A percentile compares a stretch with the other conserved stretches of the same genome.
Conservation (phyloP, 768 basidiomycete species). For the Punctularia strigosozonata region DNA sequence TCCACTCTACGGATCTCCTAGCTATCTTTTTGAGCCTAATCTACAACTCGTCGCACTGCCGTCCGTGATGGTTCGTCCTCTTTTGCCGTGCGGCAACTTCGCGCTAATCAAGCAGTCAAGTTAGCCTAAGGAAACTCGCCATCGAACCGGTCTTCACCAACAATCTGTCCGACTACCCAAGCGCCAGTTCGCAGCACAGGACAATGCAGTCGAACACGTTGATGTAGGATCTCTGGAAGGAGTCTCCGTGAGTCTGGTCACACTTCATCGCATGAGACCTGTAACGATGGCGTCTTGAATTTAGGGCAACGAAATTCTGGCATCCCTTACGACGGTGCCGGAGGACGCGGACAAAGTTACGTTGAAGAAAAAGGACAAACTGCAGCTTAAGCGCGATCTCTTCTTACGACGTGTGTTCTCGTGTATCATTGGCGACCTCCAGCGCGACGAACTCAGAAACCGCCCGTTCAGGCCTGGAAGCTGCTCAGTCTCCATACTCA, state of each 20-base stretch:
- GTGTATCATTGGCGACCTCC: neutral
- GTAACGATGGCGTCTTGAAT: conserved; percentile 2
- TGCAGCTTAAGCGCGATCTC: conserved; percentile 49
- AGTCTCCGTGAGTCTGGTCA: conserved; percentile 23
- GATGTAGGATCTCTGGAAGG: conserved; percentile 30
- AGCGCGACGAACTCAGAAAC: neutral
- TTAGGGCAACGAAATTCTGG: conserved; percentile 35
- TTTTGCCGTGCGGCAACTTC: no score
- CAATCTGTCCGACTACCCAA: conserved; percentile 38
- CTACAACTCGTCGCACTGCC: no score
- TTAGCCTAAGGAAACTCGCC: conserved; percentile 25
- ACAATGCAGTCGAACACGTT: conserved; percentile 34
- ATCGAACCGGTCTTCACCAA: conserved; percentile 34
- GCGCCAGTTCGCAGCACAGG: conserved; percentile 38
- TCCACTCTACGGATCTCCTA: no score
- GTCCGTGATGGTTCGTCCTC: no score
- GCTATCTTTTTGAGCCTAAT: no score
- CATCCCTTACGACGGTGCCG: conserved; percentile 16
- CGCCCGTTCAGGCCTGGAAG: conserved; percentile 33
- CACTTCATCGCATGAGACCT: conserved; percentile 5
- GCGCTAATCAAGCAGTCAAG: no score
- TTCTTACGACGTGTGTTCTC: conserved; percentile 48
- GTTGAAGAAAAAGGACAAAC: conserved; percentile 57
- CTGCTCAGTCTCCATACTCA: conserved; percentile 44
- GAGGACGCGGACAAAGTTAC: conserved; percentile 11